Conservation (phyloP, 805 yeast genomes). For the Metschnikowia matae region DNA sequence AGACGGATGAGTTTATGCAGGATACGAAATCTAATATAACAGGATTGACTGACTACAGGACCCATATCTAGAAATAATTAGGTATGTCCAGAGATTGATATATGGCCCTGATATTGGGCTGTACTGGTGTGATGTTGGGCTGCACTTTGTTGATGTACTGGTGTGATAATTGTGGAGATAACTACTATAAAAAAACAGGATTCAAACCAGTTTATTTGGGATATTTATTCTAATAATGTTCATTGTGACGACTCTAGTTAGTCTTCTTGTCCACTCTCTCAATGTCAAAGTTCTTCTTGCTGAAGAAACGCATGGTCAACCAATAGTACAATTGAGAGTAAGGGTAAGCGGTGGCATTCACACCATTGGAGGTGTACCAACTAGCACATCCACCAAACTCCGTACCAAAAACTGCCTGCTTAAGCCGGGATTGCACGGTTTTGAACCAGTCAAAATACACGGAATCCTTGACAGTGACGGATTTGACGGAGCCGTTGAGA, state of each 20-base stretch:
- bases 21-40: no score
- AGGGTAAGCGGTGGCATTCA: slow-evolving; percentile 29
- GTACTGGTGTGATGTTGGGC: no score
- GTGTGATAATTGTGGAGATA: no score
- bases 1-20: no score
- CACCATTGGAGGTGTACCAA: slow-evolving; percentile 27
- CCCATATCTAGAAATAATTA: no score
- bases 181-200: no score
- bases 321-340: slow-evolving; percentile 33
- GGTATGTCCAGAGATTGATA: no score
- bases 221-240: neutral
- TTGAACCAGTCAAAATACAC: slow-evolving; percentile 34
- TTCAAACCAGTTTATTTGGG: no score
- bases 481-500: slow-evolving; percentile 24
- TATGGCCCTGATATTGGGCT: no score
- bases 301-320: slow-evolving; percentile 14
- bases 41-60: no score
- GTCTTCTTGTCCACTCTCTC: slow-evolving; percentile 10
- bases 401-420: slow-evolving; percentile 33
- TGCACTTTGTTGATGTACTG: no score
- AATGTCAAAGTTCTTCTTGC: slow-evolving; percentile 10
- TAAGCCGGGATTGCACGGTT: slow-evolving; percentile 24
- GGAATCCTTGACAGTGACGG: slow-evolving; percentile 28
- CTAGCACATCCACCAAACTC: slow-evolving; percentile 38
- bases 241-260: neutral